phyloP scores from a whole-genome alignment of 805 yeast genomes.

The Yueomyces sp. region DNA sequence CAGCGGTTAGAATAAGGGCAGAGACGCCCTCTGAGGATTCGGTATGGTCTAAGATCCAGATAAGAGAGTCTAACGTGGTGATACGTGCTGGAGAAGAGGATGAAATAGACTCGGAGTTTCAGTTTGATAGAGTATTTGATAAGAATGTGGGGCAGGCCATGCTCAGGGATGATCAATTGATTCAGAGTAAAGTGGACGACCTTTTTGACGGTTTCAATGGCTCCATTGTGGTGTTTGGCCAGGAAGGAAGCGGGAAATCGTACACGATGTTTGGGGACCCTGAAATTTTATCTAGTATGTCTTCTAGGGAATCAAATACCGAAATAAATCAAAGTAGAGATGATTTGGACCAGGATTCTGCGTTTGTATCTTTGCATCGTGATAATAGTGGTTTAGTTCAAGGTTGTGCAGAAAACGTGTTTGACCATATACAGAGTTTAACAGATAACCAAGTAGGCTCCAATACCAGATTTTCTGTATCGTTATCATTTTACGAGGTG shows the following conservation, averaged over 20 bases:
- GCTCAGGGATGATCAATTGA: conserved; percentile 1
- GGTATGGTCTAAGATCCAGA: background rate
- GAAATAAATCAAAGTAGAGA: background rate
- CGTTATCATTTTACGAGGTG: conserved; percentile 67
- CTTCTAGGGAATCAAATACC: background rate
- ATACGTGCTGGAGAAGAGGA: background rate
- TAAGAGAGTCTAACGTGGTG: background rate
- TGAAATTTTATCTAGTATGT: conserved; percentile 3
- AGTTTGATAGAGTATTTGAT: conserved; percentile 34
- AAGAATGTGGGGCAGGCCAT: conserved; percentile 40
- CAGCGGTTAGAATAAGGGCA: background rate
- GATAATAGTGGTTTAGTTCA: conserved; percentile 56
- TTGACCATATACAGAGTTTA: conserved; percentile 35
- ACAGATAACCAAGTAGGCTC: conserved; percentile 28
- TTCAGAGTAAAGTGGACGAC: conserved; percentile 2
- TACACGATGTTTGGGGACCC: conserved; percentile 57
- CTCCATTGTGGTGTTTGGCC: conserved; percentile 68
- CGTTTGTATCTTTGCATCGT: background rate
- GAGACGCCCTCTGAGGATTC: background rate
- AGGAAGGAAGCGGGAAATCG: conserved; percentile 66
- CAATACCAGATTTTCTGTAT: conserved; percentile 41
- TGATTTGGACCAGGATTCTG: background rate
- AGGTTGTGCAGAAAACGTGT: conserved; percentile 53
- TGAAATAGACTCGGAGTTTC: background rate
- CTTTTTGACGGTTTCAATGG: conserved; percentile 52